Evolutionary conservation across 495 filamentous ascomycete genomes (phyloP), one percentile per base, ranked within the genome.

Genomic region (Penicillium goetzii): DNA sequence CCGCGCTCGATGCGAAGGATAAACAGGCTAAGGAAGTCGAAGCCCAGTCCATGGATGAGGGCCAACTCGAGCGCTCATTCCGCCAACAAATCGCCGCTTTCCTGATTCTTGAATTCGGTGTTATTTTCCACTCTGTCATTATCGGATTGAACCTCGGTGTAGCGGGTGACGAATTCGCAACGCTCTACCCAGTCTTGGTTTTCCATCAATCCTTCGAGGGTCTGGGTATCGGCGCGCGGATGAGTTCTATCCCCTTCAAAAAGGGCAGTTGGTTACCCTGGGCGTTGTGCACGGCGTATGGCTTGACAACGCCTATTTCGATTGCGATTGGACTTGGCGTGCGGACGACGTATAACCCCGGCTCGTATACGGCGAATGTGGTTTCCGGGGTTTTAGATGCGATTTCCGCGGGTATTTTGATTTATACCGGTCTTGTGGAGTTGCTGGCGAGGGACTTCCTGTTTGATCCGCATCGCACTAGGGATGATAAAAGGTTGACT

Each of bases 51-150:
- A 40, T 62, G 17, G 53, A 56, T 4, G 63, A 62, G 2, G 14
- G 36, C 7, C 26, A 28, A 0, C 60, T 69, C 21, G 72, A 73
- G 38, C 65, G 63, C 25, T 75, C 74, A 0, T 73, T 76, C 57
- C 64, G 49, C 21, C 74, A 77, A 30, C 78, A 80, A 55, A 80
- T 81, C 30, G 72, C 78, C 4, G 79, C 79, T 0, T 72, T 81
- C 65, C 65, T 76, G 23, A 74, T 81, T 28, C 85, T 91, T 57
- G 89, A 91, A 66, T 91, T 90, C 64, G 89, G 89, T 25, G 84
- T 91, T 59, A 81, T 91, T 52, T 90, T 91, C 68, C 89, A 91
- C 73, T 89, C 86, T 56, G 82, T 91, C 50, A 89, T 91, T 72
- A 88, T 91, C 47, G 89, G 89, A 15, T 80, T 91, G 2, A 90